Conservation (phyloP, 2,329 filamentous ascomycete species). For the Venturia carpophila region DNA sequence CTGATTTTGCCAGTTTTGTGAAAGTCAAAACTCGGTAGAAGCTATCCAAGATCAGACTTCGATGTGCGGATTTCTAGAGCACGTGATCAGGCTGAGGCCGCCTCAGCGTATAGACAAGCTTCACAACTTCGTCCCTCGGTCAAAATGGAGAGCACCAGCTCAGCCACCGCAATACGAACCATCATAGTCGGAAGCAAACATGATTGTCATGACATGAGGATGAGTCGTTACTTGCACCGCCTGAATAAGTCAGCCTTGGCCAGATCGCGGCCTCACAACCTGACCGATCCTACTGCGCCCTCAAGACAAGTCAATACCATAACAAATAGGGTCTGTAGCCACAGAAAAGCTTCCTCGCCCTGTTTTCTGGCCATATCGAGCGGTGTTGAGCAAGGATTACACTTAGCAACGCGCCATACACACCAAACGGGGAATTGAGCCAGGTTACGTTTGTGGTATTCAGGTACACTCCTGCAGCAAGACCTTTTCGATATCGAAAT, state of each 20-base stretch:
- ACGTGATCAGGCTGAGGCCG: slow-evolving; percentile 7
- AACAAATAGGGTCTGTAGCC: background rate
- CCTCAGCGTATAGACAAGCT: background rate
- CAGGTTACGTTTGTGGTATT: background rate
- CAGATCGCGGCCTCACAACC: background rate
- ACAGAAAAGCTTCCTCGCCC: background rate
- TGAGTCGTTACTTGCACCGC: no score
- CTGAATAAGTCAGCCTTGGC: background rate
- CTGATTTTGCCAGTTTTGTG: no score
- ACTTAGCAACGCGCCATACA: background rate
- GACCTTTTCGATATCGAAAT: background rate
- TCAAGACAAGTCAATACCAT: no score
- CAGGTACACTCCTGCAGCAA: background rate
- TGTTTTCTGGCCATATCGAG: background rate
- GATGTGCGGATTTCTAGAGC: background rate
- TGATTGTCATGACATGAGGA: no score
- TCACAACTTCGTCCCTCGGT: no score
- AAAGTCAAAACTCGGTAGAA: no score
- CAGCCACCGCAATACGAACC: no score
- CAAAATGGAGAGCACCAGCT: no score
- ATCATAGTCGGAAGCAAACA: no score
- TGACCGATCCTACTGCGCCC: background rate
- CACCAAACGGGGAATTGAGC: background rate
- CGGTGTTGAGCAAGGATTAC: background rate
- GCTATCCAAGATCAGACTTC: no score